A percentile compares a stretch with the other conserved stretches of the same genome.
Conservation (phyloP, 306 rosid species). For the Citrullus amarus region DNA sequence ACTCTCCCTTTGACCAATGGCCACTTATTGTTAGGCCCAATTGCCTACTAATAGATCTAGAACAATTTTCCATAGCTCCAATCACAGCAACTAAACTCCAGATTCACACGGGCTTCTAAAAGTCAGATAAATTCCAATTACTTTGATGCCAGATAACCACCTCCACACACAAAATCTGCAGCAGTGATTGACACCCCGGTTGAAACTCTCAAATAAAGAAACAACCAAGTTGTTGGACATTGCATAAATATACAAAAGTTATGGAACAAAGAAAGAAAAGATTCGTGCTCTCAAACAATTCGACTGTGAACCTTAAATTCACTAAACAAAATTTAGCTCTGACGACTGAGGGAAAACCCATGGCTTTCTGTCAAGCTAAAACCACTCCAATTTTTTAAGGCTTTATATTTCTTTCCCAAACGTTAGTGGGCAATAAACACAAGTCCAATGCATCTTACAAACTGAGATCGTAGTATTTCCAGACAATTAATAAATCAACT, state of each 20-base stretch:
- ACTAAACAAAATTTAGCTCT: not conserved
- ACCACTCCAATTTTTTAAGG: not conserved
- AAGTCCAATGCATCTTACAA: not conserved
- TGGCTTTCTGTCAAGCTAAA: not conserved
- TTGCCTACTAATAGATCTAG: not conserved
- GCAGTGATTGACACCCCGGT: not conserved
- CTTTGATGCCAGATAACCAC: not conserved
- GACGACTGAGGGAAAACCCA: not conserved
- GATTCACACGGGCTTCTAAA: not conserved
- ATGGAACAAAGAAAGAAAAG: not conserved
- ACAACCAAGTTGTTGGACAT: not conserved
- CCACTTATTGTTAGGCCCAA: not conserved
- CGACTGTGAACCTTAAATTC: not conserved
- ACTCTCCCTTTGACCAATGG: not conserved
- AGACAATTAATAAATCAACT: not conserved
- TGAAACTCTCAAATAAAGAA: not conserved
- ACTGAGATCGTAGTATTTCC: not conserved
- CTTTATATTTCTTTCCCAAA: not conserved
- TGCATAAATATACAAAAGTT: not conserved
- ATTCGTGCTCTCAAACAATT: not conserved
- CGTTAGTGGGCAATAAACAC: not conserved
- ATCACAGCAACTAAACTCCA: not conserved
- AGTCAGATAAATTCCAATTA: not conserved
- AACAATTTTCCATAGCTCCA: not conserved
- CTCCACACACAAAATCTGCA: not conserved